Percentiles rank a stretch among this genome's conserved stretches.
Evolutionary conservation across 306 rosid genomes (phyloP).

Genomic region (Prunus davidiana): DNA sequence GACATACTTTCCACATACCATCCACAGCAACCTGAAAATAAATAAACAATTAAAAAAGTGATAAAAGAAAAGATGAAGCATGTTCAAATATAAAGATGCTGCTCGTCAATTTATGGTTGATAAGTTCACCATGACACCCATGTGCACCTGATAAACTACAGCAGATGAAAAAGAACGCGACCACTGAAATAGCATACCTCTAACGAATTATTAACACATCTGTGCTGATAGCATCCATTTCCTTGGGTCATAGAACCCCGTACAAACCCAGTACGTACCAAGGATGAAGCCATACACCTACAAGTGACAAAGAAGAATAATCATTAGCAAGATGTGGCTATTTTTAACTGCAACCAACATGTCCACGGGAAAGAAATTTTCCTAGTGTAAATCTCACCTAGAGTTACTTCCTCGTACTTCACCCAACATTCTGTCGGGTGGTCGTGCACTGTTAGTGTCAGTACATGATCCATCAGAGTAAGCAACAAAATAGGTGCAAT

Average conservation of each 20-base stretch:
- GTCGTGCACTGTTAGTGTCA: conserved; percentile 80
- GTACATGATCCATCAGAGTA: conserved; percentile 99
- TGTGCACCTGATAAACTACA: conserved; percentile 12
- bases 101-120: neutral
- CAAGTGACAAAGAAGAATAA: conserved; percentile 22
- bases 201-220: conserved; percentile 69
- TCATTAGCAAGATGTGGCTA: conserved; percentile 18
- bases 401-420: conserved; percentile 94
- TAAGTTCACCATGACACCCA: neutral
- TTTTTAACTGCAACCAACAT: conserved; percentile 9
- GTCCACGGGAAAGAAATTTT: neutral
- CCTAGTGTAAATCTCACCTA: conserved; percentile 46
- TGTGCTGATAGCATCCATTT: conserved; percentile 95
- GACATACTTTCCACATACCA: conserved; percentile 84
- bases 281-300: conserved; percentile 96
- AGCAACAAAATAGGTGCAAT: conserved; percentile 95
- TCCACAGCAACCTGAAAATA: conserved; percentile 81
- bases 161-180: neutral
- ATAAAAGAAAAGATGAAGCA: neutral
- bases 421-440: conserved; percentile 98
- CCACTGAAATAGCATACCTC: conserved; percentile 52
- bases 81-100: neutral
- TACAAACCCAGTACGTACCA: conserved; percentile 91
- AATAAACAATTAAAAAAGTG: neutral
- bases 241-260: conserved; percentile 89